Conservation (phyloP, 495 filamentous ascomycete species). For the Penicillium canescens region DNA sequence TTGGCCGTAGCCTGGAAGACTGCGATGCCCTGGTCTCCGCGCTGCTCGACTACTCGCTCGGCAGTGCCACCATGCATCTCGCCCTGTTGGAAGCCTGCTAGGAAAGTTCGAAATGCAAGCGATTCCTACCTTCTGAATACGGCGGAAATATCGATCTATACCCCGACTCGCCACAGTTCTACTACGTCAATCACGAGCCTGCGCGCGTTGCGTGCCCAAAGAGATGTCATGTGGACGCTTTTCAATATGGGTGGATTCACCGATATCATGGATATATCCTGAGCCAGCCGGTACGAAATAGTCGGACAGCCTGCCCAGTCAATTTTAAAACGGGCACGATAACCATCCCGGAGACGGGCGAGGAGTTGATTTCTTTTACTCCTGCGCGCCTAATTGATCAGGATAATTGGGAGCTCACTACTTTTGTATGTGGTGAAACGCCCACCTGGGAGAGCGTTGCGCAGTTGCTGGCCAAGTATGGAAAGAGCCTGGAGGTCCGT, state of each 20-base stretch:
- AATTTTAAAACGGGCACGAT: not conserved
- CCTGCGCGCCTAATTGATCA: conserved; percentile 4
- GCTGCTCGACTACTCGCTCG: not conserved
- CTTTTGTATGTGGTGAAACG: not conserved
- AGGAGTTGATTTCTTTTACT: conserved; percentile 6
- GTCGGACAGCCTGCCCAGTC: not conserved
- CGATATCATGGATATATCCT: conserved; percentile 2
- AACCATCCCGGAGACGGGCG: not conserved
- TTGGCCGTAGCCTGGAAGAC: conserved; percentile 1
- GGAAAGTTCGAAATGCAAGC: conserved; percentile 6
- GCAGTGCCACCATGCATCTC: conserved; percentile 5
- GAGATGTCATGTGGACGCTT: conserved; percentile 12
- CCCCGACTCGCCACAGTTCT: conserved; percentile 8
- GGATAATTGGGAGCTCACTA: not conserved
- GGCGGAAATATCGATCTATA: conserved; percentile 9
- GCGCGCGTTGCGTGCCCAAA: conserved; percentile 4
- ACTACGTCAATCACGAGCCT: conserved; percentile 1
- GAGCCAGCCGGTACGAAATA: not conserved
- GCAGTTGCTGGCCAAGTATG: not conserved
- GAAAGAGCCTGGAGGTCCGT: not conserved
- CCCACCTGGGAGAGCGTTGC: not conserved
- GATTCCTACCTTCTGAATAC: conserved; percentile 12
- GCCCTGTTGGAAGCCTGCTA: conserved; percentile 11
- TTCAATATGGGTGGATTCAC: conserved; percentile 11
- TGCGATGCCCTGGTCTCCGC: conserved; percentile 14